Evolutionary conservation across 164 flowering plant genomes (phyloP).

Genomic region (Akebia trifoliata): DNA sequence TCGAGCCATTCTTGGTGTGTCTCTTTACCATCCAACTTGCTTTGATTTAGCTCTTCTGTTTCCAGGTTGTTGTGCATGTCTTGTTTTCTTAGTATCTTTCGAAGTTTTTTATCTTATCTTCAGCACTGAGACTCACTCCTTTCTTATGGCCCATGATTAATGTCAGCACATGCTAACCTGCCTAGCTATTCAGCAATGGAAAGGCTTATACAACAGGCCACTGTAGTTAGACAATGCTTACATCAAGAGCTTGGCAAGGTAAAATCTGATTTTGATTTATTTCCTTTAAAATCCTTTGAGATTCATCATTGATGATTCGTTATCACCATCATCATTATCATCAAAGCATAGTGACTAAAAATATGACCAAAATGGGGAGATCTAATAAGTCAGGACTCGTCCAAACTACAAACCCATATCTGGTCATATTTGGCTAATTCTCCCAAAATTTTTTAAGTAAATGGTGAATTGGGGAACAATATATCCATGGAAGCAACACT

Average conservation of each 20-base stretch:
- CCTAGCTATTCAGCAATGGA: conserved; percentile 84
- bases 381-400: no score
- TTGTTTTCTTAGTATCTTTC: not conserved
- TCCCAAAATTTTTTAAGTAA: no score
- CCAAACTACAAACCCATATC: no score
- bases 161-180: conserved; percentile 62
- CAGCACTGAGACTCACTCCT: not conserved
- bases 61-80: not conserved
- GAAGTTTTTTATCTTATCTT: not conserved
- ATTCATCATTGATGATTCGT: no score
- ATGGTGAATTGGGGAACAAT: no score
- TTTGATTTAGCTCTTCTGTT: conserved; percentile 3
- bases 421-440: no score
- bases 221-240: conserved; percentile 67
- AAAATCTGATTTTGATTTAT: conserved; percentile 6
- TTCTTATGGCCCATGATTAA: conserved; percentile 11
- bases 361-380: no score
- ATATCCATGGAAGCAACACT: no score
- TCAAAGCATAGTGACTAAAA: no score
- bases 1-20: conserved; percentile 82
- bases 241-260: conserved; percentile 79
- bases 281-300: conserved; percentile 6
- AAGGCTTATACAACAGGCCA: conserved; percentile 78
- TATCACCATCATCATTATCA: no score
- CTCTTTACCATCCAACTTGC: conserved; percentile 4